Base-by-base conservation (phyloP, 495 filamentous ascomycete genomes). In the Apodospora peruviana region DNA sequence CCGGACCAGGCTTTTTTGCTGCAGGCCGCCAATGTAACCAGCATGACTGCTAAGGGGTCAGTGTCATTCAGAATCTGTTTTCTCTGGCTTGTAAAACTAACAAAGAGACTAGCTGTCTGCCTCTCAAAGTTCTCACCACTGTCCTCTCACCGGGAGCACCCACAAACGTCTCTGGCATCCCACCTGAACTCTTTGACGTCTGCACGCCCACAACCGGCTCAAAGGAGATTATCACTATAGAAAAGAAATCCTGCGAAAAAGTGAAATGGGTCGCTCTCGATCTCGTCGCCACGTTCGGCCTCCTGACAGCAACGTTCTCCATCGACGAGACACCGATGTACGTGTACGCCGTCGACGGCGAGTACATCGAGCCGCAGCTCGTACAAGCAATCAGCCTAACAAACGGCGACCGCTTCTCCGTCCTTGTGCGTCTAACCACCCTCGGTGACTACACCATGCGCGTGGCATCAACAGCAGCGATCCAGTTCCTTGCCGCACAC, bases 221-320 rank as follows among this genome's bases (percentile, higher is more conserved):
- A 3, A 57, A 59, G 5, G 68, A 68, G 21, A 57, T 65, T 2
- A 57, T 75, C 27, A 34, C 59, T 10, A 70, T 75, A 7, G 54
- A 73, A 19, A 46, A 53, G 29, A 17, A 4, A 5, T 5, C 40
- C 17, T 19, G 43, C n/a, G 43, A 61, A 9, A 42, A 43, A 0
- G 22, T 59, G 20, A 49, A 54, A 21, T 82, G 75, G 74, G 58
- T 65, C 4, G 75, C 73, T 38, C 56, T 80, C 14, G 74, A 77
- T 21, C 61, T 79, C 35, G 70, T 82, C 50, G 64, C 64, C 39
- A 57, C 71, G 4, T 62, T 69, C 1, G 57, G 60, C 20, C 43
- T 74, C 11, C 64, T 72, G 21, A 64, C 58, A 3, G 51, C 66
- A 3, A 48, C 52, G 0, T 63, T 78, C 34, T 75, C 73, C n/a